Base-by-base conservation (phyloP, 257 asterid genomes). In the Primulina huaijiensis region DNA sequence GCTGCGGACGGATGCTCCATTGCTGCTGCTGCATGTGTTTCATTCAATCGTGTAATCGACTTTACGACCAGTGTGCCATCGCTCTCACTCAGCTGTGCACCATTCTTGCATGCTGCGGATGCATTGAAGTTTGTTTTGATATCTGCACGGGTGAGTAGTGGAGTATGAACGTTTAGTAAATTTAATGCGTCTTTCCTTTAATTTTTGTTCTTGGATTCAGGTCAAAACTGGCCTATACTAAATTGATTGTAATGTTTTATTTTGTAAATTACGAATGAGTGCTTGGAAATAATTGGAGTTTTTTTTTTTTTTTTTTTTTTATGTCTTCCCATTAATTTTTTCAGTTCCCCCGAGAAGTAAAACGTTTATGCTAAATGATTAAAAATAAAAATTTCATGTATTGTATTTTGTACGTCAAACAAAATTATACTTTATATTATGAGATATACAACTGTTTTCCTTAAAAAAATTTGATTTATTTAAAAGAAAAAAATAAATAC, bases 1-100 rank as follows among this genome's bases (percentile, higher is more conserved):
- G 70, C 8, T 88, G 96, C 7, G 68, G 86, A 55, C 79, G 75
- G 74, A 17, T 80, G 76, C n/a, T 78, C 7, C 91, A 89, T 30
- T 58, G 72, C 7, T 86, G 90, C 37, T 92, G 98, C 77, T 89
- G 98, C 80, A 82, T 92, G 92, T 92, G 91, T 60, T 84, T 76
- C 73, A 76, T 92, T 70, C 92, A 78, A 68, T 82, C 70, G 66
- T 89, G 94, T 16, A 71, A 69, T 62, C 74, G 77, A 70, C 58
- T 89, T 9, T 88, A 81, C 38, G 96, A 92, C 83, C 92, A 80
- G 65, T 89, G 96, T 53, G 90, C 90, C 3, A 64, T 88, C 58
- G 85, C 82, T 65, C 38, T 81, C 8, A 63, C 95, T 12, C 98
- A 92, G 84, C 80, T 92, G 35, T 89, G 98, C 63, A 61, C 95